These are phyloP conservation scores for Glomus cerebriforme DNA, from an alignment of 192 early-diverging fungal genomes.

Conservation along the genomic window DNA sequence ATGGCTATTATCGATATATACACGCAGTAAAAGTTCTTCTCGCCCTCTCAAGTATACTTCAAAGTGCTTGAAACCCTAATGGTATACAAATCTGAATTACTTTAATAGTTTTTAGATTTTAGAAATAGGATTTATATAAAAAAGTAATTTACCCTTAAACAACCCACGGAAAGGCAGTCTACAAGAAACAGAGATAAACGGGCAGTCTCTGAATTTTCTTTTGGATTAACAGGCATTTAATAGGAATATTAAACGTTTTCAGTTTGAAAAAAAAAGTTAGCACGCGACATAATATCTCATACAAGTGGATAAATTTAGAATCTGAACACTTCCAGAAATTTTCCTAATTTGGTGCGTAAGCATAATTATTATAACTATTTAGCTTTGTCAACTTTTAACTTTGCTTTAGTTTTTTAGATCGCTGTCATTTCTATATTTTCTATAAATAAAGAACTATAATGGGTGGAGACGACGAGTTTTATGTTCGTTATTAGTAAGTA, in stretches of 20 bases:
- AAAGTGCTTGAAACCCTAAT: conserved; percentile 68
- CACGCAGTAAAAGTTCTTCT: conserved; percentile 67
- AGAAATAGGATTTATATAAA: background rate
- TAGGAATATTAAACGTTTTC: no score
- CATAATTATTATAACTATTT: no score
- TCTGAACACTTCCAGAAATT: no score
- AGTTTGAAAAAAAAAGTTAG: no score
- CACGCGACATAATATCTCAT: no score
- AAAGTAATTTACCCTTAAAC: conserved; percentile 48
- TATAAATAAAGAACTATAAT: conserved; percentile 3
- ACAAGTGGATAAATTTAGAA: no score
- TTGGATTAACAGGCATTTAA: background rate
- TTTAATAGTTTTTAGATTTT: background rate
- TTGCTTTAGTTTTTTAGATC: no score
- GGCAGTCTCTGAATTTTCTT: conserved; percentile 43
- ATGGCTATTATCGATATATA: conserved; percentile 50
- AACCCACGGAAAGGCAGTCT: conserved; percentile 68
- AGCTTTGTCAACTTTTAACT: no score
- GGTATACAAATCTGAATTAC: background rate
- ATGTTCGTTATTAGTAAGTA: conserved; percentile 53
- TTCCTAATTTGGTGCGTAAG: no score
- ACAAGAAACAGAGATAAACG: conserved; percentile 63
- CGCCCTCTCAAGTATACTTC: conserved; percentile 66
- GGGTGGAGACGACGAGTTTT: conserved; percentile 49
- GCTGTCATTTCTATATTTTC: background rate